Base-by-base conservation (phyloP, 208 protist species). In the Herpetomonas samuelpessoai region DNA sequence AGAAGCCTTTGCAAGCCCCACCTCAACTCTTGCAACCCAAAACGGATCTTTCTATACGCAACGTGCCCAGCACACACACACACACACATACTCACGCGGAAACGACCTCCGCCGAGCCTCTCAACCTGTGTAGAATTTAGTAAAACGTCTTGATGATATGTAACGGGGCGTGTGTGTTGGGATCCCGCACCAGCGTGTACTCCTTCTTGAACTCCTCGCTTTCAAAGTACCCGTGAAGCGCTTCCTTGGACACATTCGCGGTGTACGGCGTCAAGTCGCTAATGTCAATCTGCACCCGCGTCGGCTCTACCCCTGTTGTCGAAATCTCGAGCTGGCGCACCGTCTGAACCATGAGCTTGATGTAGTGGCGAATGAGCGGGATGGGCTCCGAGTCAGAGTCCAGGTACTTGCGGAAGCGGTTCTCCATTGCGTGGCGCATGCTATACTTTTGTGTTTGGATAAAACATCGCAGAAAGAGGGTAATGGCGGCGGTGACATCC, bases 401-500 rank as follows among this genome's bases (percentile, higher is more conserved):
- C 45, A 93, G 79, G 70, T 93, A 96, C 68, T 84, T 86, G 44
- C 79, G 79, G 72, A 96, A 93, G 49, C 83, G 74, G 31, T 69
- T 80, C 74, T 93, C 86, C 86, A 96, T 92, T 41, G 87, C 77
- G 53, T 76, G 87, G 54, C 90, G 86, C 76, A 92, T 78, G 68
- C 86, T 93, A 71, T 96, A 96, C 68, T 96, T 96, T 51, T 96
- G 98, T 24, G 97, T 97, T 26, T 92, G 82, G 41, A 99, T 98
- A 68, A 99, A 99, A 55, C 94, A 98, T 12, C 98, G 89, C 4
- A 99, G 74, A 68, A 99, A 98, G 10, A 99, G 83, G 2, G 93
- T 83, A 51, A 99, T 99, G 26, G 98, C 98, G 3, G 98, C 84
- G 48, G 98, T 97, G 14, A 99, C 89, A 71, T 99, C 99, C 52